phyloP scores from a whole-genome alignment of 2,329 filamentous ascomycete species.

The Pseudopyrenochaeta lycopersici region DNA sequence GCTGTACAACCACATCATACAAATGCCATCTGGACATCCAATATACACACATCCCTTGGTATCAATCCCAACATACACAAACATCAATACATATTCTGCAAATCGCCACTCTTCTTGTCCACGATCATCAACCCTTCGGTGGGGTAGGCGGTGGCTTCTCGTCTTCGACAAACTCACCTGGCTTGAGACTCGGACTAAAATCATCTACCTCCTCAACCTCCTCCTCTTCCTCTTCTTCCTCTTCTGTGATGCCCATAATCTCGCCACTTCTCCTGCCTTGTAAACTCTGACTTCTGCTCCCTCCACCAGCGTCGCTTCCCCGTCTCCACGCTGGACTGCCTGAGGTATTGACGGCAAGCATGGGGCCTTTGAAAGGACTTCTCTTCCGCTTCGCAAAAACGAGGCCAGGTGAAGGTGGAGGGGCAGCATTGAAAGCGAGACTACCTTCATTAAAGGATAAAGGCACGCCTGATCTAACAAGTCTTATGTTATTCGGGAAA shows the following conservation, averaged over 20 bases:
- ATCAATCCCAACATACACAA: background rate
- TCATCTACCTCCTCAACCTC: slow-evolving; percentile 66
- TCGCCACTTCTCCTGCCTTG: slow-evolving; percentile 75
- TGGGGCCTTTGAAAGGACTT: slow-evolving; percentile 83
- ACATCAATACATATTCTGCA: background rate
- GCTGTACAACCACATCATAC: background rate
- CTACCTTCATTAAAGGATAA: slow-evolving; percentile 37
- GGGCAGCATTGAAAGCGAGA: slow-evolving; percentile 59
- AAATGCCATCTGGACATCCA: background rate
- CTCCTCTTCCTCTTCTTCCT: slow-evolving; percentile 54
- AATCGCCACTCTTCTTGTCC: background rate
- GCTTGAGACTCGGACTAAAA: slow-evolving; percentile 61
- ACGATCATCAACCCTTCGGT: slow-evolving; percentile 4
- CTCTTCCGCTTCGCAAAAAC: slow-evolving; percentile 84
- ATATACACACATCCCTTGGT: background rate
- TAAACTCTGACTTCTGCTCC: slow-evolving; percentile 63
- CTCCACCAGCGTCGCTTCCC: slow-evolving; percentile 13
- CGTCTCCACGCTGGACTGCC: slow-evolving; percentile 19
- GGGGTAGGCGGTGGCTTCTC: slow-evolving; percentile 13
- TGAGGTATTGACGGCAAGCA: slow-evolving; percentile 60
- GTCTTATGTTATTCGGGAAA: slow-evolving; percentile 86
- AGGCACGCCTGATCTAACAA: slow-evolving; percentile 69
- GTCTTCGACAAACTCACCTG: slow-evolving; percentile 45
- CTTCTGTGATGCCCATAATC: slow-evolving; percentile 67
- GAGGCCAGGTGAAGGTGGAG: slow-evolving; percentile 60